These are phyloP conservation scores for Geotrichum australiense DNA, from an alignment of 1,139 yeast genomes.

Conservation along the genomic window DNA sequence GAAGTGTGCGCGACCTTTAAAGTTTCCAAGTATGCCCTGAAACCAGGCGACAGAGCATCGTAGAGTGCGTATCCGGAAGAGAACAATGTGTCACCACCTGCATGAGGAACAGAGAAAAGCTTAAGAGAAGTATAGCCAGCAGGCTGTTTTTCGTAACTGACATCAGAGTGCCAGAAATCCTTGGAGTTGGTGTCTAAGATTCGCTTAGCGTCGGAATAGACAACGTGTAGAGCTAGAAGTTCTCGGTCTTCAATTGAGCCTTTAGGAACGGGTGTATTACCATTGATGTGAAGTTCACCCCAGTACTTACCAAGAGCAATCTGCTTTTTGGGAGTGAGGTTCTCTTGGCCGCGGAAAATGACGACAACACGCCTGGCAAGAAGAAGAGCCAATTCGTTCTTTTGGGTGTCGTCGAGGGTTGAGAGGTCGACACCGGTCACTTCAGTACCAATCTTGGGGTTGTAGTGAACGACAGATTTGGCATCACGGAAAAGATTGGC, in stretches of 20 bases:
- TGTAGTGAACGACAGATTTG: constrained; percentile 34
- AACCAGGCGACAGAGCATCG: constrained; percentile 41
- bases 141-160: constrained; percentile 43
- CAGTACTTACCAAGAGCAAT: constrained; percentile 42
- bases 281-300: constrained; percentile 40
- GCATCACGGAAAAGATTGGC: constrained; percentile 47
- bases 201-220: constrained; percentile 19
- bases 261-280: constrained; percentile 42
- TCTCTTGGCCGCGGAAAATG: constrained; percentile 53
- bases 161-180: constrained; percentile 42
- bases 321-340: constrained; percentile 49
- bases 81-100: constrained; percentile 46
- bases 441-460: constrained; percentile 64
- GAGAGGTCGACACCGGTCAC: constrained; percentile 49
- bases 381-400: constrained; percentile 56
- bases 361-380: constrained; percentile 64
- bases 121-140: constrained; percentile 42
- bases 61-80: constrained; percentile 43
- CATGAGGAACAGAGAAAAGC: constrained; percentile 38
- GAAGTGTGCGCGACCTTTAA: constrained; percentile 30
- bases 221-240: constrained; percentile 45
- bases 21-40: constrained; percentile 39
- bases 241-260: constrained; percentile 44
- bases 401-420: constrained; percentile 40
- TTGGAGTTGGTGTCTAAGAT: constrained; percentile 5